phyloP scores from a whole-genome alignment of 2,329 filamentous ascomycete genomes.

The Oidium heveae region DNA sequence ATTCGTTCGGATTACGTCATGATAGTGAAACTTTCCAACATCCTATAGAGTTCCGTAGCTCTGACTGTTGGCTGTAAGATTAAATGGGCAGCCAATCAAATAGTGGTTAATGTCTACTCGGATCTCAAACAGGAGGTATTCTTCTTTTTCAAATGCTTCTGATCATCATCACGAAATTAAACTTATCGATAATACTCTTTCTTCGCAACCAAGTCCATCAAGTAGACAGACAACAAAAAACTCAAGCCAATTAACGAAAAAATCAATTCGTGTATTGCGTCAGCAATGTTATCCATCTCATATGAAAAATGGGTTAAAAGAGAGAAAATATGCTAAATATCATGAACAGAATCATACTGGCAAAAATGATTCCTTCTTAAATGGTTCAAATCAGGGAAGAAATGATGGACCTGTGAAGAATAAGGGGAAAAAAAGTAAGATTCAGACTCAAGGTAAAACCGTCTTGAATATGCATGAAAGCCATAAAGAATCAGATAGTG shows the following conservation, averaged over 20 bases:
- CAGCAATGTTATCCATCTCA: constrained; percentile 6
- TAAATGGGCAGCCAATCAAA: too few relatives aligned
- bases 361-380: not conserved
- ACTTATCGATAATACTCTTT: constrained; percentile 29
- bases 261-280: constrained; percentile 8
- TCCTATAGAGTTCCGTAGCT: too few relatives aligned
- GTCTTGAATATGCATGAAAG: constrained; percentile 4
- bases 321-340: constrained; percentile 12
- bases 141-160: too few relatives aligned
- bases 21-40: too few relatives aligned
- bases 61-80: too few relatives aligned
- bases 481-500: constrained; percentile 18
- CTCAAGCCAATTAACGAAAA: constrained; percentile 2
- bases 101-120: too few relatives aligned
- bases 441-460: constrained; percentile 1
- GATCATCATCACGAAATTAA: constrained; percentile 48
- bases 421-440: not conserved
- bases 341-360: constrained; percentile 11
- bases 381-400: not conserved
- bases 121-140: too few relatives aligned
- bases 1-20: too few relatives aligned
- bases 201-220: constrained; percentile 1
- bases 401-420: not conserved
- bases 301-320: constrained; percentile 9
- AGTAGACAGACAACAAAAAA: constrained; percentile 4